These are phyloP conservation scores for Ilex asprella DNA, from an alignment of 257 asterid species.

Conservation along the genomic window DNA sequence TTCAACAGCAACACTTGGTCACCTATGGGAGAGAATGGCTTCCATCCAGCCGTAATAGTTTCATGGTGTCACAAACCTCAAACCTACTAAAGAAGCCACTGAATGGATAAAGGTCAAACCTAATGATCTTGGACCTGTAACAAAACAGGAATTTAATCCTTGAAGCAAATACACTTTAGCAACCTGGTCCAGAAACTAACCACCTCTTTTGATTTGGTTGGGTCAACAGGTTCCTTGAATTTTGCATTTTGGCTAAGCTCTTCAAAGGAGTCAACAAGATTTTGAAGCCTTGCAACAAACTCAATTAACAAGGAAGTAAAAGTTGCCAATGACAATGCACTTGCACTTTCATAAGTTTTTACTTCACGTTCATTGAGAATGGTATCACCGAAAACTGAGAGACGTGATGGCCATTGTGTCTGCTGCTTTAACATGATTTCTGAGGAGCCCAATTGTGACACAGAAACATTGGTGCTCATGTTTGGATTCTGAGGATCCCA, in stretches of 20 bases:
- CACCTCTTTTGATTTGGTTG: constrained; percentile 20
- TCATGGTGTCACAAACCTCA: too few species aligned
- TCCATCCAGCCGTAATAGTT: too few species aligned
- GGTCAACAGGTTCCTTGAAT: constrained; percentile 44
- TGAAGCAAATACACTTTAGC: constrained; percentile 26
- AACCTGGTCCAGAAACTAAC: constrained; percentile 36
- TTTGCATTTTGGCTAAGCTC: constrained; percentile 70
- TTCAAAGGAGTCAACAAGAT: constrained; percentile 61
- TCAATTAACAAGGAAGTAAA: constrained; percentile 81
- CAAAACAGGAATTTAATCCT: constrained; percentile 11
- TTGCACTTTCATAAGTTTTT: constrained; percentile 80
- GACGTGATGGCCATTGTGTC: constrained; percentile 88
- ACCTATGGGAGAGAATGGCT: too few species aligned
- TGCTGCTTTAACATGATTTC: constrained; percentile 55
- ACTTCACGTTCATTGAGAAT: constrained; percentile 76
- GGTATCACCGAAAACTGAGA: constrained; percentile 66
- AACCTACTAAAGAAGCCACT: too few species aligned
- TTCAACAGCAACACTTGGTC: too few species aligned
- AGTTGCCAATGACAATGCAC: constrained; percentile 79
- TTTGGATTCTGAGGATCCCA: constrained; percentile 35
- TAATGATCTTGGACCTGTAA: too few species aligned
- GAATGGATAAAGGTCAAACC: too few species aligned
- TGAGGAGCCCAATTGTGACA: constrained; percentile 63
- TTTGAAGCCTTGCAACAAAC: constrained; percentile 92
- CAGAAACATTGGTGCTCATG: constrained; percentile 33